A percentile compares a stretch with the other conserved stretches of the same genome.
Evolutionary conservation across 768 basidiomycete species (phyloP).

Genomic region (Postia placenta): DNA sequence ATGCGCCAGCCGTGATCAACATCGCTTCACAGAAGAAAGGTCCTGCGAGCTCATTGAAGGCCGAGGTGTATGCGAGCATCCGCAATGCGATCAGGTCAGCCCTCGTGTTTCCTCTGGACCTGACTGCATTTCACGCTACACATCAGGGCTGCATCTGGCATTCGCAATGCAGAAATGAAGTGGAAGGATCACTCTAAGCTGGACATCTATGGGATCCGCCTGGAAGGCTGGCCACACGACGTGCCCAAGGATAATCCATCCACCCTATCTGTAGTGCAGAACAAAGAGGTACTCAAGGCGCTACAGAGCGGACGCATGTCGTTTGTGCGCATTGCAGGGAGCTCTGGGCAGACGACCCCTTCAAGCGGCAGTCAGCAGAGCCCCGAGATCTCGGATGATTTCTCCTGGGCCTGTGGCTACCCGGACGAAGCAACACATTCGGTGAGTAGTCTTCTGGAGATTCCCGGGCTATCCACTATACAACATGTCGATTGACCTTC

Average conservation of each 20-base stretch:
- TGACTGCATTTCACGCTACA: constrained; percentile 4
- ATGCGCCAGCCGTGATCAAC: neutral
- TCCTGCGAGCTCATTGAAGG: constrained; percentile 36
- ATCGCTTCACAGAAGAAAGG: constrained; percentile 9
- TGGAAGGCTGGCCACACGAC: constrained; percentile 58
- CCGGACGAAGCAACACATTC: neutral
- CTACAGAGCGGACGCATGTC: constrained; percentile 41
- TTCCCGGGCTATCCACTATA: too few species aligned
- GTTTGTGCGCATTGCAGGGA: constrained; percentile 25
- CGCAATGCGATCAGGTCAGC: constrained; percentile 49
- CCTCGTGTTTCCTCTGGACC: constrained; percentile 2
- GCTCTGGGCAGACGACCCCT: neutral
- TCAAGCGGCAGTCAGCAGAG: neutral
- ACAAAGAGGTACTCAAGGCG: constrained; percentile 45
- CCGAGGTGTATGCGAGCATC: constrained; percentile 48
- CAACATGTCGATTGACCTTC: too few species aligned
- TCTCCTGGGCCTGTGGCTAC: constrained; percentile 9
- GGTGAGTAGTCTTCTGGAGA: constrained; percentile 4
- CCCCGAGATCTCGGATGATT: constrained; percentile 5
- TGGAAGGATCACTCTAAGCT: constrained; percentile 64
- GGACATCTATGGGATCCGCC: constrained; percentile 47
- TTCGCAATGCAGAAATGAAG: constrained; percentile 68
- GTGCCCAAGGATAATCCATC: constrained; percentile 62
- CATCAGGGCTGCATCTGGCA: constrained; percentile 45
- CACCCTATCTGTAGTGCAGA: constrained; percentile 46